A percentile compares a stretch with the other conserved stretches of the same genome.
Conservation (phyloP, 768 basidiomycete species). For the Hericium rajendrae region DNA sequence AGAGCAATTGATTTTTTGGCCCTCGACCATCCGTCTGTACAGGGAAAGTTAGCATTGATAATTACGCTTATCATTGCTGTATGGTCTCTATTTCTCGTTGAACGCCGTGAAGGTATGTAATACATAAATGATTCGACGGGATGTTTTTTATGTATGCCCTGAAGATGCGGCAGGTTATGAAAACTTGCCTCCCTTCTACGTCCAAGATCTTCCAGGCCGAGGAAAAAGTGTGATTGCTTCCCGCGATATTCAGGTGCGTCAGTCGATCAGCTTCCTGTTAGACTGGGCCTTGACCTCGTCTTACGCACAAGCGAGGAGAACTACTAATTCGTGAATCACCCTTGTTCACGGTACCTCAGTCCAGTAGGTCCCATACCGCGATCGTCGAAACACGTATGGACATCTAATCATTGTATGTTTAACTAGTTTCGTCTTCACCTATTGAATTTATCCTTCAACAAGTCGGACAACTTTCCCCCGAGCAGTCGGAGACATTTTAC, state of each 20-base stretch:
- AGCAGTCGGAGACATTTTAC: constrained; percentile 33
- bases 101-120: no score
- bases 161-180: no score
- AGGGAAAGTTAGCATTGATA: no score
- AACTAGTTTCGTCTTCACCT: constrained; percentile 37
- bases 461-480: constrained; percentile 24
- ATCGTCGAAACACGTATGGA: not conserved
- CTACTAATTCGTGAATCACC: constrained; percentile 46
- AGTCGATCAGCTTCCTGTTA: not conserved
- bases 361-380: constrained; percentile 28
- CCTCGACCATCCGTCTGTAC: no score
- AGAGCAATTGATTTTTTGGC: no score
- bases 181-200: not conserved
- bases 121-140: no score
- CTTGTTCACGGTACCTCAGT: constrained; percentile 39
- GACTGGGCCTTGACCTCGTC: not conserved
- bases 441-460: constrained; percentile 29
- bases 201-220: not conserved
- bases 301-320: constrained; percentile 42
- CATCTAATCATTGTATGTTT: not conserved
- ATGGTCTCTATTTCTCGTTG: no score
- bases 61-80: no score
- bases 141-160: no score
- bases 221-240: not conserved
- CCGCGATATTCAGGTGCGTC: not conserved